These are phyloP conservation scores for Cerioporus squamosus DNA, from an alignment of 1,284 basidiomycete species.

Conservation along the genomic window DNA sequence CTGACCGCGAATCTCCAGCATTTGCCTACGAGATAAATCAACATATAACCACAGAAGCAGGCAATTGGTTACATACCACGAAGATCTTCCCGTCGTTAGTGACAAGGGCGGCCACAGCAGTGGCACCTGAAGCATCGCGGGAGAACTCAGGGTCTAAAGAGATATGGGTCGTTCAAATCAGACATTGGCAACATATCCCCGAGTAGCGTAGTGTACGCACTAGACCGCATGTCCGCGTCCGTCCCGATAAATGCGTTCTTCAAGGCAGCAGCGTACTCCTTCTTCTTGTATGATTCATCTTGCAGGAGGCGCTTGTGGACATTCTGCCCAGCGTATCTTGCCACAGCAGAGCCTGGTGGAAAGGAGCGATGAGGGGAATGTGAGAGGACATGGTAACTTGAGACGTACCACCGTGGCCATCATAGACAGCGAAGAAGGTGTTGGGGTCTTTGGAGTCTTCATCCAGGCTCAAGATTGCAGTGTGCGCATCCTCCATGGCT, in stretches of 20 bases:
- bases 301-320: conserved; percentile 82
- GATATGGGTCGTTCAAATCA: conserved; percentile 10
- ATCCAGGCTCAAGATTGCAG: conserved; percentile 76
- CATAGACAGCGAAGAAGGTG: conserved; percentile 96
- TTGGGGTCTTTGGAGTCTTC: conserved; percentile 55
- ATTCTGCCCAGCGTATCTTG: conserved; percentile 89
- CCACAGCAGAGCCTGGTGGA: conserved; percentile 79
- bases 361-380: conserved; percentile 10
- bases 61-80: conserved; percentile 57
- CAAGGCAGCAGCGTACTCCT: conserved; percentile 78
- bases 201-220: conserved; percentile 48
- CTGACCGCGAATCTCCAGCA: conserved; percentile 94
- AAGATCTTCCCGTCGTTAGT: conserved; percentile 82
- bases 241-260: conserved; percentile 93
- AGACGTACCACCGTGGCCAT: conserved; percentile 91
- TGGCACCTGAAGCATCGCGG: conserved; percentile 95
- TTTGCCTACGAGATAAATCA: conserved; percentile 75
- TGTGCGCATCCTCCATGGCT: conserved; percentile 99
- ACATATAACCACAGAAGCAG: background rate
- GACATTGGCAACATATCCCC: conserved; percentile 11
- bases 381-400: background rate
- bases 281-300: conserved; percentile 75
- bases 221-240: conserved; percentile 90
- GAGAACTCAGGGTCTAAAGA: conserved; percentile 80
- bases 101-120: conserved; percentile 89